These are phyloP conservation scores for Candida piceae DNA, from an alignment of 805 yeast species.

Conservation along the genomic window DNA sequence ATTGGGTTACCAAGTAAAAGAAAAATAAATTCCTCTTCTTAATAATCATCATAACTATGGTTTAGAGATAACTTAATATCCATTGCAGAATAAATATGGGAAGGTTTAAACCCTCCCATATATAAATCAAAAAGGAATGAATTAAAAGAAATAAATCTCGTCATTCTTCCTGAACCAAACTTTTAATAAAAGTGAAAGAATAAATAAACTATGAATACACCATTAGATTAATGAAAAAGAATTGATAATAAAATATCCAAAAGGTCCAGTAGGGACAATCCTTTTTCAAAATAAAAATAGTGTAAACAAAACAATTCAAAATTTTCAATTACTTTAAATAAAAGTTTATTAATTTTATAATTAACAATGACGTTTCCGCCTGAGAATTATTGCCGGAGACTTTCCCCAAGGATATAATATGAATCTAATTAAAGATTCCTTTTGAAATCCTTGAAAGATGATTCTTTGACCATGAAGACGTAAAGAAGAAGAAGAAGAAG, in stretches of 20 bases:
- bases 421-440: conserved; percentile 27
- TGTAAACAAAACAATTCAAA: background rate
- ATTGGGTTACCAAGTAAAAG: conserved; percentile 54
- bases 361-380: conserved; percentile 51
- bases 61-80: conserved; percentile 43
- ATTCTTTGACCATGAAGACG: conserved; percentile 72
- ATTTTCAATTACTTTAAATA: background rate
- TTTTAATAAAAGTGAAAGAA: too few species aligned
- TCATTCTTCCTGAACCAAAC: background rate
- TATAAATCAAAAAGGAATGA: conserved; percentile 12
- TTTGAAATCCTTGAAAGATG: conserved; percentile 69
- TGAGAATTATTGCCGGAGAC: conserved; percentile 66
- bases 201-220: too few species aligned
- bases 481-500: too few species aligned
- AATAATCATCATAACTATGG: conserved; percentile 74
- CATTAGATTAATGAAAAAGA: background rate
- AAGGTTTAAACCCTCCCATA: too few species aligned
- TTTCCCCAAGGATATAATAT: conserved; percentile 70
- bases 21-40: background rate
- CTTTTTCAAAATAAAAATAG: background rate
- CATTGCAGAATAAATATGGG: conserved; percentile 60
- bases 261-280: conserved; percentile 19
- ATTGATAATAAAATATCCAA: background rate
- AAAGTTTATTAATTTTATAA: conserved; percentile 15
- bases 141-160: background rate